These are phyloP conservation scores for Chaetothyriales sp. DNA, from an alignment of 2,329 filamentous ascomycete species.

Conservation along the genomic window DNA sequence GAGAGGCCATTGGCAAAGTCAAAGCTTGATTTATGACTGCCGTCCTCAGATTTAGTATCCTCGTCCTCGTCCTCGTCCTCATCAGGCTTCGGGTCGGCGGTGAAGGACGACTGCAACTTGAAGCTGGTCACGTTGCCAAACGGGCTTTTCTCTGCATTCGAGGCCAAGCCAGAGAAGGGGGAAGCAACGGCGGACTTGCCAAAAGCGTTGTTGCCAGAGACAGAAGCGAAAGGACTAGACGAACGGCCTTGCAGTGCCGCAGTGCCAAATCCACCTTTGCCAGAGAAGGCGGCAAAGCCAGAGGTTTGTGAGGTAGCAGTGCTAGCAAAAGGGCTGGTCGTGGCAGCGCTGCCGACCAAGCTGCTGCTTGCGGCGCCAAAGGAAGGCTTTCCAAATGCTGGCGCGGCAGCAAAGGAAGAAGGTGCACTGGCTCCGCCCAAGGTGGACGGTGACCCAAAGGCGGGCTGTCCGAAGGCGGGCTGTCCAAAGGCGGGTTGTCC, in stretches of 20 bases:
- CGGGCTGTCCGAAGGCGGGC: constrained; percentile 24
- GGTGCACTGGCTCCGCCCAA: constrained; percentile 11
- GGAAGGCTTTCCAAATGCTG: constrained; percentile 20
- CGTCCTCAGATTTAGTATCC: constrained; percentile 23
- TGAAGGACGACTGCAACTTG: constrained; percentile 30
- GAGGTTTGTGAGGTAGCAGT: constrained; percentile 6
- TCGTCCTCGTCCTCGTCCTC: constrained; percentile 26
- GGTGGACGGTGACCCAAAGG: constrained; percentile 24
- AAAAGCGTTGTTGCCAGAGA: constrained; percentile 17
- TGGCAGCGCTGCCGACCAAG: constrained; percentile 7
- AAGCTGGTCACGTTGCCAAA: constrained; percentile 22
- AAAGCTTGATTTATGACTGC: constrained; percentile 17
- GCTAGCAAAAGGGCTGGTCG: constrained; percentile 11
- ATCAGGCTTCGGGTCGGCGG: constrained; percentile 20
- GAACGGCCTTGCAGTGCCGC: constrained; percentile 23
- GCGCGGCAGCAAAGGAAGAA: constrained; percentile 25
- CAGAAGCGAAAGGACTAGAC: constrained; percentile 19
- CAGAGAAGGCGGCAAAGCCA: constrained; percentile 20
- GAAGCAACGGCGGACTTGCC: constrained; percentile 16
- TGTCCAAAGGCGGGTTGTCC: constrained; percentile 24
- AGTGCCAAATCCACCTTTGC: constrained; percentile 13
- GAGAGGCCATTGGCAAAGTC: constrained; percentile 27
- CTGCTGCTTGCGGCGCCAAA: constrained; percentile 9
- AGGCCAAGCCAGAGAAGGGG: constrained; percentile 15
- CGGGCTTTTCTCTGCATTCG: constrained; percentile 18